These are phyloP conservation scores for Acacia melanoxylon DNA, from an alignment of 306 rosid genomes.

Conservation along the genomic window DNA sequence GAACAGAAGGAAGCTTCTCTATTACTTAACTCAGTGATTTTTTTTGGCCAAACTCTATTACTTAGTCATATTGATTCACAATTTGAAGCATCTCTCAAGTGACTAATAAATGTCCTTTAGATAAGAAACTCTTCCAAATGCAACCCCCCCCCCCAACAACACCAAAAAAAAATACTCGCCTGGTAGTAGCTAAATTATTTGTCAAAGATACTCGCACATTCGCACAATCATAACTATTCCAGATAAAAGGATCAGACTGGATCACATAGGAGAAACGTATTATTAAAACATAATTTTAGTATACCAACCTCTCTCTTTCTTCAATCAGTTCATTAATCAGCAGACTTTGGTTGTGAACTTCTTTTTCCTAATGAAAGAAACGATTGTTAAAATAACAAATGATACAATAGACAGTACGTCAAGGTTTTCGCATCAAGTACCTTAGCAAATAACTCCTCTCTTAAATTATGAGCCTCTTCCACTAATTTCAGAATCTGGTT, in stretches of 20 bases:
- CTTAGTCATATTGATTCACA: neutral
- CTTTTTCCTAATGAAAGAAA: slow-evolving; percentile 62
- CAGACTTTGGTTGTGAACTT: slow-evolving; percentile 53
- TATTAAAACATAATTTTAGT: neutral
- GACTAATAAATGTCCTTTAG: neutral
- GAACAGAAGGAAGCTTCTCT: neutral
- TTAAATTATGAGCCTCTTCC: slow-evolving; percentile 69
- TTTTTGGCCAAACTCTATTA: neutral
- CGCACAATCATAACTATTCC: slow-evolving; percentile 13
- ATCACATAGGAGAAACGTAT: slow-evolving; percentile 17
- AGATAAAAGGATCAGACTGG: neutral
- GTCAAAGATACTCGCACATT: slow-evolving; percentile 7
- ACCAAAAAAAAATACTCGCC: too few relatives aligned
- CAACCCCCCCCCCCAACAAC: too few relatives aligned
- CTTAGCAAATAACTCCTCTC: slow-evolving; percentile 65
- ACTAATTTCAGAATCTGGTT: slow-evolving; percentile 66
- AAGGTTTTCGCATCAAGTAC: slow-evolving; percentile 33
- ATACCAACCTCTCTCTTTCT: slow-evolving; percentile 79
- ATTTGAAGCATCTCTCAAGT: slow-evolving; percentile 18
- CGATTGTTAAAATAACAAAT: slow-evolving; percentile 4
- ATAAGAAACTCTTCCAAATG: neutral
- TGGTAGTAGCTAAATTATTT: neutral
- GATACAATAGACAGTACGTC: neutral
- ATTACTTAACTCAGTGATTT: neutral
- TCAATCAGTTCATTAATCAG: slow-evolving; percentile 62